Evolutionary conservation across 345 rosid genomes (phyloP).

Genomic region (Punica granatum): DNA sequence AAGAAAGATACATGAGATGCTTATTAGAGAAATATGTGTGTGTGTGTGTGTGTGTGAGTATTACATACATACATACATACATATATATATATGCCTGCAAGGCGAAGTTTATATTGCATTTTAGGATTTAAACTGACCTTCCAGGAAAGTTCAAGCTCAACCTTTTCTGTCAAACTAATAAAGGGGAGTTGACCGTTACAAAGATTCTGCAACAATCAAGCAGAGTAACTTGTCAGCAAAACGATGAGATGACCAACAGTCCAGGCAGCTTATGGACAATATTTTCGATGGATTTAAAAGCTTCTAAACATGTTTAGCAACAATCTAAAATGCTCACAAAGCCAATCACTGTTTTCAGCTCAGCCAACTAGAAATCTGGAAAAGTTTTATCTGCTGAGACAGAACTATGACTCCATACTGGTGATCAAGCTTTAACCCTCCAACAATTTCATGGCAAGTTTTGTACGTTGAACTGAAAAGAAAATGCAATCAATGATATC

Average conservation of each 20-base stretch:
- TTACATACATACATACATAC: too few species aligned
- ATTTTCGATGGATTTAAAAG: not conserved
- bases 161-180: conserved; percentile 77
- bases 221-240: not conserved
- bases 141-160: conserved; percentile 90
- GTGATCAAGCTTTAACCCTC: too few species aligned
- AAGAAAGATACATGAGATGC: not conserved
- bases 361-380: not conserved
- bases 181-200: conserved; percentile 86
- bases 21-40: not conserved
- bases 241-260: not conserved
- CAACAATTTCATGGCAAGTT: too few species aligned
- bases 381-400: not conserved
- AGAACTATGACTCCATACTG: not conserved
- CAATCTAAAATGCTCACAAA: not conserved
- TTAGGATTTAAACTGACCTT: conserved; percentile 48
- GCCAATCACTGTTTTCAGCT: not conserved
- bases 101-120: not conserved
- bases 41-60: too few species aligned
- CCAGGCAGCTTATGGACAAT: not conserved
- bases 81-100: not conserved
- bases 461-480: too few species aligned
- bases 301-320: not conserved
- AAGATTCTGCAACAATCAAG: conserved; percentile 44
- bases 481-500: too few species aligned